These are phyloP conservation scores for Phytophthora citrophthora DNA, from an alignment of 352 stramenopile species.

Conservation along the genomic window DNA sequence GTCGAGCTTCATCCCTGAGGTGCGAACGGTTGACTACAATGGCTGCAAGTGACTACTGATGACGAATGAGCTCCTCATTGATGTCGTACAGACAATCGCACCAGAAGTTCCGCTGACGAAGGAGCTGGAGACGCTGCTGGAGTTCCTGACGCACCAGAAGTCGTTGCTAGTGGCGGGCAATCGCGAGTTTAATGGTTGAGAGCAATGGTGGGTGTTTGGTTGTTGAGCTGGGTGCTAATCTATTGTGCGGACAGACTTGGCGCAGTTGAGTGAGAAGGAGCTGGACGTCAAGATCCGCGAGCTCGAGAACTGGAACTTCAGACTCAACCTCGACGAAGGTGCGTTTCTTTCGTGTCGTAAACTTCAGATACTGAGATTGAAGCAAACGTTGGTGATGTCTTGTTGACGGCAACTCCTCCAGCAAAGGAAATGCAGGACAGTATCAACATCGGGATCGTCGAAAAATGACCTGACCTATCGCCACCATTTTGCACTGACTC, in stretches of 20 bases:
- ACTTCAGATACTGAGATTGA: not conserved
- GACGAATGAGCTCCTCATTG: not conserved
- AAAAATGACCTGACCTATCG: not conserved
- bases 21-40: conserved; percentile 2
- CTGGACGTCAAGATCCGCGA: conserved; percentile 76
- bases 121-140: conserved; percentile 60
- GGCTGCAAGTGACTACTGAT: not conserved
- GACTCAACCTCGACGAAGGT: conserved; percentile 84
- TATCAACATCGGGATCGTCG: conserved; percentile 46
- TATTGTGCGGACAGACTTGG: conserved; percentile 40
- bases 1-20: conserved; percentile 33
- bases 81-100: conserved; percentile 49
- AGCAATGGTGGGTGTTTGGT: not conserved
- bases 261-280: conserved; percentile 64
- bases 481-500: not conserved
- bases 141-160: conserved; percentile 67
- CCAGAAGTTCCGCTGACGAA: conserved; percentile 55
- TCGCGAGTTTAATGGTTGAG: conserved; percentile 53
- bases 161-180: conserved; percentile 27
- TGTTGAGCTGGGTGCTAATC: not conserved
- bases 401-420: conserved; percentile 10
- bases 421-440: conserved; percentile 52
- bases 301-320: conserved; percentile 85
- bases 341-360: not conserved
- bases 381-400: conserved; percentile 3